Evolutionary conservation across 495 filamentous ascomycete species (phyloP), one percentile per base, ranked within the genome.

Genomic region (Neurospora sublineolata): DNA sequence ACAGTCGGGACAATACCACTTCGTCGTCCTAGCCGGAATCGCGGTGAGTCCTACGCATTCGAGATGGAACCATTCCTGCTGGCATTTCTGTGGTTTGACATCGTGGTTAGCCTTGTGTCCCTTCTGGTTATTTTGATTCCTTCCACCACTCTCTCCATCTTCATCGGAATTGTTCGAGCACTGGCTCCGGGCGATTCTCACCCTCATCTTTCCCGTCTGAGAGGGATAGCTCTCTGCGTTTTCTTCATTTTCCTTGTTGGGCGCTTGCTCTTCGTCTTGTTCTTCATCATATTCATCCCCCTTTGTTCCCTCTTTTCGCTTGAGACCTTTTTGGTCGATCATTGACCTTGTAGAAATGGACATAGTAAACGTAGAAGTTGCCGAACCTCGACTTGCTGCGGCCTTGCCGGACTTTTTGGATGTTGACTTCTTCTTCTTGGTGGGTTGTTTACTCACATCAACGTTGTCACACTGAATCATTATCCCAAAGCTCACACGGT

Each of bases 1-100:
- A 77, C 94, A 97, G 12, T 94, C 91, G 7, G 94, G 94, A 79
- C 94, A 97, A 77, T 93, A 98, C 94, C 94, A 98, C 83, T 96
- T 96, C 12, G 89, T 91, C 68, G 90, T 91, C 27, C 92, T 85
- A 11, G 88, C 86, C 33, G 92, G 94, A 70, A 91, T 87, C 68
- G 92, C 90, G 1, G 85, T 84, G 41, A 98, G 82, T 36, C 89
- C 92, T 42, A 98, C 90, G 74, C 94, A 98, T 72, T 89, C 87
- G 33, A 98, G 88, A 79, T 98, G 94, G 82, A 98, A 98, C 94
- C 94, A 97, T 82, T 96, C 93, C 71, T 85, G 83, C 72, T 88
- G 84, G 80, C 92, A 94, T 84, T 91, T 80, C 79, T 78, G 77
- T 75, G 39, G 40, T 12, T 41, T n/a, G 68, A 64, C 1, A 33